Evolutionary conservation across 2,329 filamentous ascomycete species (phyloP).

Genomic region (Apiospora rasikravindrae): DNA sequence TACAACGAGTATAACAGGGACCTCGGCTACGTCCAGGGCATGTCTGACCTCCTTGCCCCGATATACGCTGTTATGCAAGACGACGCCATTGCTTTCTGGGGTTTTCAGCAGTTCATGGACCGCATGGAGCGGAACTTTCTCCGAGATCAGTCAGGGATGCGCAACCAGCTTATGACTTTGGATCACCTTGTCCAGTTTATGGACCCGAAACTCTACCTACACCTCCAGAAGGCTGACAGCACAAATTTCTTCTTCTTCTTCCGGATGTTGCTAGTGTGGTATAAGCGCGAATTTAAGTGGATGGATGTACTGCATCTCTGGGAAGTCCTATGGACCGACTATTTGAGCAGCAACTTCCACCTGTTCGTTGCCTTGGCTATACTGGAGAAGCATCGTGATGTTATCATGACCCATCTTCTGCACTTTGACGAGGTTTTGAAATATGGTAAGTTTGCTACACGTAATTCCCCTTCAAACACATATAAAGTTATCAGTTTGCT

Average conservation of each 20-base stretch:
- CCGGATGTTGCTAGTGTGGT: constrained; percentile 98
- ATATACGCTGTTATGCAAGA: constrained; percentile 98
- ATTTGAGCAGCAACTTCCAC: constrained; percentile 86
- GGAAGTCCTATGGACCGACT: constrained; percentile 96
- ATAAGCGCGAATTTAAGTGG: constrained; percentile 96
- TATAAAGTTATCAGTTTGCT: neutral
- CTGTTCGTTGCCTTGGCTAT: constrained; percentile 94
- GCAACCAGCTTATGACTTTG: constrained; percentile 84
- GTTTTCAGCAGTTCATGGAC: constrained; percentile 94
- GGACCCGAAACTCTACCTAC: constrained; percentile 91
- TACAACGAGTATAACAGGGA: constrained; percentile 98
- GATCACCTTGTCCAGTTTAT: constrained; percentile 96
- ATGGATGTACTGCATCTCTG: constrained; percentile 83
- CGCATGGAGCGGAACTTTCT: constrained; percentile 98
- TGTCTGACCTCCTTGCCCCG: constrained; percentile 95
- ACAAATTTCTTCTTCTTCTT: constrained; percentile 99
- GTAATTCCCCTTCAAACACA: no score
- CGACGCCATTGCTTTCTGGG: constrained; percentile 96
- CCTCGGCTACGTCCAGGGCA: constrained; percentile 96
- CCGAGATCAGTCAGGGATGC: constrained; percentile 95
- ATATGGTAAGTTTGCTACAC: constrained; percentile 69
- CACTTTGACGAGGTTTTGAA: constrained; percentile 98
- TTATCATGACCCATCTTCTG: constrained; percentile 92
- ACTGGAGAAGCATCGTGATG: constrained; percentile 91
- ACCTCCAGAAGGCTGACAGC: constrained; percentile 87